Conservation (phyloP, 2,329 filamentous ascomycete genomes). For the Mariannaea elegans region DNA sequence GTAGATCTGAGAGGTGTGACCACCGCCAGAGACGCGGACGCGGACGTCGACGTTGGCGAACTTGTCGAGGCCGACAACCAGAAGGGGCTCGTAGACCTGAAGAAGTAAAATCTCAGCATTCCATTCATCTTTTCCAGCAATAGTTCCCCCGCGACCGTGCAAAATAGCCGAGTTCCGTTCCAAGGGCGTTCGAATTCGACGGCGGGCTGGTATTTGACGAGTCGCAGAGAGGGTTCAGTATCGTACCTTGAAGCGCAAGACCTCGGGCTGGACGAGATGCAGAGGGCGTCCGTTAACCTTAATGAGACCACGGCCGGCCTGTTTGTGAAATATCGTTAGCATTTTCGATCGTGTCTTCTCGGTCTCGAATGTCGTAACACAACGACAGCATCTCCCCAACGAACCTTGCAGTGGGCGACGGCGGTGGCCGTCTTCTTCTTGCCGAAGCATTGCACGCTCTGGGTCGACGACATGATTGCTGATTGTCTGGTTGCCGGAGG, state of each 20-base stretch:
- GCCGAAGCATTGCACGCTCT: slow-evolving; percentile 98
- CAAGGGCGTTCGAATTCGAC: slow-evolving; percentile 21
- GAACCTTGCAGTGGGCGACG: slow-evolving; percentile 93
- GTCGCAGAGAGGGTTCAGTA: slow-evolving; percentile 13
- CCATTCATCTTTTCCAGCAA: slow-evolving; percentile 15
- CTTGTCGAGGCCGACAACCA: slow-evolving; percentile 97
- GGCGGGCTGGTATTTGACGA: slow-evolving; percentile 10
- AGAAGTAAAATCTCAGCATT: slow-evolving; percentile 32
- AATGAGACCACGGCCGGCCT: slow-evolving; percentile 76
- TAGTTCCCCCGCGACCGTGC: neutral
- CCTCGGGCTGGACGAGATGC: slow-evolving; percentile 91
- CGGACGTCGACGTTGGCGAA: slow-evolving; percentile 97
- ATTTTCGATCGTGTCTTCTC: slow-evolving; percentile 13
- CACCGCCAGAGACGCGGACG: slow-evolving; percentile 94
- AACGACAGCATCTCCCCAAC: slow-evolving; percentile 37
- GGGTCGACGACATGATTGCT: slow-evolving; percentile 76
- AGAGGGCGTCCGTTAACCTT: slow-evolving; percentile 99
- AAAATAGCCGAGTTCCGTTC: neutral
- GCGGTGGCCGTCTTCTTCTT: slow-evolving; percentile 94
- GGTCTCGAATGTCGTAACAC: neutral
- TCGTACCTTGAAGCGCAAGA: slow-evolving; percentile 94
- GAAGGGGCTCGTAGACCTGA: slow-evolving; percentile 96
- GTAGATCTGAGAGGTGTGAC: slow-evolving; percentile 97
- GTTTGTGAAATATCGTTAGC: slow-evolving; percentile 42
- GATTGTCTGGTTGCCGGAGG: slow-evolving; percentile 42